phyloP scores from a whole-genome alignment of 208 protist genomes.

The Acanthamoeba culbertsoni region DNA sequence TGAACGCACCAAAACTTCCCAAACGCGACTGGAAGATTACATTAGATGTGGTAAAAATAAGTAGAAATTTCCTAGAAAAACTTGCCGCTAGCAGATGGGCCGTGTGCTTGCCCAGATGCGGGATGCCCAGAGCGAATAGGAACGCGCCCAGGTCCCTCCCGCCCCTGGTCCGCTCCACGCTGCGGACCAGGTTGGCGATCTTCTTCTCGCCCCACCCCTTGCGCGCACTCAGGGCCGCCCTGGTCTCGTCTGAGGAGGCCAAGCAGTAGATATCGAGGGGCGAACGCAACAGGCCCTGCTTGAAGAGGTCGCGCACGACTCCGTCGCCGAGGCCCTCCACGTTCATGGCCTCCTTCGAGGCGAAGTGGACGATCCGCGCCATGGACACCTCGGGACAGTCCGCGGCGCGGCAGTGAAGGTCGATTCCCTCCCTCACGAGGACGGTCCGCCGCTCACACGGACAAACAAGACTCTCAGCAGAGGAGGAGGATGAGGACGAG shows the following conservation, averaged over 20 bases:
- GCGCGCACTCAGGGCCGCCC: not conserved
- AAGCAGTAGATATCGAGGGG: not conserved
- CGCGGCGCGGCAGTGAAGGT: conserved; percentile 55
- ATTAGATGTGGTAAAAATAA: not conserved
- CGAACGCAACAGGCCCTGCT: not conserved
- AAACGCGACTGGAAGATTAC: not conserved
- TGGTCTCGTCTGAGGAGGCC: too few relatives aligned
- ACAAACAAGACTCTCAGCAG: too few relatives aligned
- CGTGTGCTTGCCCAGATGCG: conserved; percentile 56
- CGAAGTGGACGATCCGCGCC: conserved; percentile 26
- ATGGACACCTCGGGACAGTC: conserved; percentile 43
- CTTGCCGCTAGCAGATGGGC: conserved; percentile 1
- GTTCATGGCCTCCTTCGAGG: conserved; percentile 63
- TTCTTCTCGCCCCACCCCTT: conserved; percentile 61
- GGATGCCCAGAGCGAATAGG: conserved; percentile 60
- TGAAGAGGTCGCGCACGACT: not conserved
- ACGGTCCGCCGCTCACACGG: not conserved
- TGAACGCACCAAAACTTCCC: not conserved
- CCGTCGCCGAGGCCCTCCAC: conserved; percentile 63
- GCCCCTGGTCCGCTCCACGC: conserved; percentile 59
- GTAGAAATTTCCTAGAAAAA: not conserved
- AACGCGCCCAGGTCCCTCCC: not conserved
- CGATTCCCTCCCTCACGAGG: not conserved
- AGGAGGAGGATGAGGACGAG: too few relatives aligned
- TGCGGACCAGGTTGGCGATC: conserved; percentile 53